phyloP scores from a whole-genome alignment of 2,329 filamentous ascomycete genomes.

The Nigrospora oryzae region DNA sequence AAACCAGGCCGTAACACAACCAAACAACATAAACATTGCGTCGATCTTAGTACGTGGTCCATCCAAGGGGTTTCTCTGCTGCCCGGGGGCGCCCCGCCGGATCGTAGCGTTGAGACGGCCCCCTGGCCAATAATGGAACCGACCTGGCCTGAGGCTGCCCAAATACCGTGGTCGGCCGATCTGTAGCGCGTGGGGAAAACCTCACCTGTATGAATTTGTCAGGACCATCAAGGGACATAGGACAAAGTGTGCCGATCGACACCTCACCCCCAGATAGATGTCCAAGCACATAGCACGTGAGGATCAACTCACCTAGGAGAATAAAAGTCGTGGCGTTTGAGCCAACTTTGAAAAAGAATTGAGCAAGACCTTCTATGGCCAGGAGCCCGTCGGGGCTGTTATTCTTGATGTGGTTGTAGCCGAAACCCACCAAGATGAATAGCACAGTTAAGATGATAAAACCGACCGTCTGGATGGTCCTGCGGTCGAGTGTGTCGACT shows the following conservation, averaged over 20 bases:
- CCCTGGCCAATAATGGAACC: constrained; percentile 50
- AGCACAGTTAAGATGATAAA: constrained; percentile 53
- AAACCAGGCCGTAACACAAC: constrained; percentile 58
- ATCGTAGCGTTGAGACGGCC: constrained; percentile 46
- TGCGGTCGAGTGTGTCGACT: constrained; percentile 67
- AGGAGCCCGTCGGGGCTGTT: constrained; percentile 39
- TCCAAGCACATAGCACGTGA: too few species aligned
- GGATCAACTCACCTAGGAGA: constrained; percentile 30
- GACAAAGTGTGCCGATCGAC: too few species aligned
- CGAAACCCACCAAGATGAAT: constrained; percentile 52
- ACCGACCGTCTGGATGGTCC: constrained; percentile 63
- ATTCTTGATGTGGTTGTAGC: constrained; percentile 38
- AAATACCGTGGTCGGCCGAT: constrained; percentile 49
- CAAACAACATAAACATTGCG: constrained; percentile 69
- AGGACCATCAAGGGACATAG: too few species aligned
- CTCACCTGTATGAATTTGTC: constrained; percentile 18
- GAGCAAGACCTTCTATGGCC: constrained; percentile 46
- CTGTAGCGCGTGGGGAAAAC: constrained; percentile 49
- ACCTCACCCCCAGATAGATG: too few species aligned
- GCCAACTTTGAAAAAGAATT: constrained; percentile 53
- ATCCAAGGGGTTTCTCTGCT: constrained; percentile 52
- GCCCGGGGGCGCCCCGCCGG: constrained; percentile 28
- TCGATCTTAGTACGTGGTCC: constrained; percentile 69
- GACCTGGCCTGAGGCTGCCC: constrained; percentile 45
- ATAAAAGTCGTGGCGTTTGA: constrained; percentile 51